phyloP scores from a whole-genome alignment of 1,139 yeast species.

The Suhomyces bribrorum region DNA sequence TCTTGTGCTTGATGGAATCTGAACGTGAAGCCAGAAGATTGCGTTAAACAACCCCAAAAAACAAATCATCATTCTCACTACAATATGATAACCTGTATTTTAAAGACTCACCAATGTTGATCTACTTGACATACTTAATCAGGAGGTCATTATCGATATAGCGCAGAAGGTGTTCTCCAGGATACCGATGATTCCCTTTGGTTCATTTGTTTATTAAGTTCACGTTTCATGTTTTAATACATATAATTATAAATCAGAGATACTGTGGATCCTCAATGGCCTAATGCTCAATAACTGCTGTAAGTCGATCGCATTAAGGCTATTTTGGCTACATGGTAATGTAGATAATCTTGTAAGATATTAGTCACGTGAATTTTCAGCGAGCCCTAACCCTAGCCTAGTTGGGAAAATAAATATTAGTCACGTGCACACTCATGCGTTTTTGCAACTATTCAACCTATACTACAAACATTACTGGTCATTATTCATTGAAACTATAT shows the following conservation, averaged over 20 bases:
- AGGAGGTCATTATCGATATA: slow-evolving; percentile 7
- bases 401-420: slow-evolving; percentile 8
- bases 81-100: slow-evolving; percentile 12
- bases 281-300: not conserved
- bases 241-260: slow-evolving; percentile 10
- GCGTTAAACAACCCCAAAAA: slow-evolving; percentile 34
- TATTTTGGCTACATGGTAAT: not conserved
- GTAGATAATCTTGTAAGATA: not conserved
- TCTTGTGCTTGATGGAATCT: slow-evolving; percentile 98
- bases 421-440: not conserved
- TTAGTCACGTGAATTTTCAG: slow-evolving; percentile 13
- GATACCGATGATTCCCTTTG: slow-evolving; percentile 9
- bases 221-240: slow-evolving; percentile 16
- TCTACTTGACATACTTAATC: slow-evolving; percentile 10
- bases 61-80: slow-evolving; percentile 12
- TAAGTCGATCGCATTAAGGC: too few relatives aligned
- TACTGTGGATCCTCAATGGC: not conserved
- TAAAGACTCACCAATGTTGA: slow-evolving; percentile 11
- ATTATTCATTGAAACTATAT: slow-evolving; percentile 7
- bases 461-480: slow-evolving; percentile 2
- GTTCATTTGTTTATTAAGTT: slow-evolving; percentile 9
- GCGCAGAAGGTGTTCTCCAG: slow-evolving; percentile 6
- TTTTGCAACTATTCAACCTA: slow-evolving; percentile 2
- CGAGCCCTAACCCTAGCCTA: slow-evolving; percentile 19
- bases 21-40: slow-evolving; percentile 97